These are phyloP conservation scores for Cucumis sativus DNA, from an alignment of 306 rosid species.

Conservation along the genomic window DNA sequence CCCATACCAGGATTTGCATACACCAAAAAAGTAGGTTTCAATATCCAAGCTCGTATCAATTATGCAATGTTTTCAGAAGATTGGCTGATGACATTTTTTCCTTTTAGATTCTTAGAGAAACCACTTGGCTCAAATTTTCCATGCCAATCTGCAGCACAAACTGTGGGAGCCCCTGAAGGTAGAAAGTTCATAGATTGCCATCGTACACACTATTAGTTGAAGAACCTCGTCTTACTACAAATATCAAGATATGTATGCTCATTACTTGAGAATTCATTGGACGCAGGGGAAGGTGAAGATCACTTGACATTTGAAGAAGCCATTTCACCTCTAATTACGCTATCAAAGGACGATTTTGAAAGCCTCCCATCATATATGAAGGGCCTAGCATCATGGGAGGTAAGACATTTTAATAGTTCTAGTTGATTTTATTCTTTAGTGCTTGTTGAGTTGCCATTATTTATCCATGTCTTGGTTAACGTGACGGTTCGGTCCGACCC, in stretches of 20 bases:
- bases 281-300: conserved; percentile 24
- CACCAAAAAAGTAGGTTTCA: conserved; percentile 34
- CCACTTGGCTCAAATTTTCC: conserved; percentile 11
- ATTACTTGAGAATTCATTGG: not conserved
- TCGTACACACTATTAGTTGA: conserved; percentile 10
- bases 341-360: conserved; percentile 53
- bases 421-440: not conserved
- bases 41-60: conserved; percentile 3
- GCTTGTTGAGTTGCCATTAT: not conserved
- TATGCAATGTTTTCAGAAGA: not conserved
- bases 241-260: not conserved
- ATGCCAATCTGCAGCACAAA: conserved; percentile 12
- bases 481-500: not conserved
- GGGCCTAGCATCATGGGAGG: conserved; percentile 89
- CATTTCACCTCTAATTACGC: conserved; percentile 23
- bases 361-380: conserved; percentile 69
- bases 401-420: conserved; percentile 10
- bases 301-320: conserved; percentile 21
- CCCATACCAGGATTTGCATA: conserved; percentile 17
- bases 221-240: not conserved
- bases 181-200: conserved; percentile 19
- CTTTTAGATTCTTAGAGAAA: conserved; percentile 15
- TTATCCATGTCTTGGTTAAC: not conserved
- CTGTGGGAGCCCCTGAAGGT: conserved; percentile 12
- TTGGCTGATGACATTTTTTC: not conserved